Conservation (phyloP, 2,329 filamentous ascomycete genomes). For the Ophiocordyceps camponoti-leonardi region DNA sequence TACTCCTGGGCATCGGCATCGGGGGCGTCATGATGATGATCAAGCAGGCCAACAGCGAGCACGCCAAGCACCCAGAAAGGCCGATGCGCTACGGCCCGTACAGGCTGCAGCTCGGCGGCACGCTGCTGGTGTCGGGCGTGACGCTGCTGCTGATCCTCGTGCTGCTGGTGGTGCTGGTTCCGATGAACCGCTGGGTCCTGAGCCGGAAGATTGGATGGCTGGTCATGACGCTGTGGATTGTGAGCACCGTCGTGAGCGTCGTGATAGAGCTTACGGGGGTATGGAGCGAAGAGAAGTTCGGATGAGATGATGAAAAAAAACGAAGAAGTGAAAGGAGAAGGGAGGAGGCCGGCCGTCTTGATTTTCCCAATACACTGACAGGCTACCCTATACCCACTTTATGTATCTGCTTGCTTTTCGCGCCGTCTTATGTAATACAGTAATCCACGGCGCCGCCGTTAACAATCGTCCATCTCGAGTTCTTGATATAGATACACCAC, state of each 20-base stretch:
- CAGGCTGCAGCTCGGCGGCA: slow-evolving; percentile 66
- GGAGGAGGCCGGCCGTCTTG: too few relatives aligned
- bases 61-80: slow-evolving; percentile 48
- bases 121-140: slow-evolving; percentile 70
- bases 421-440: too few relatives aligned
- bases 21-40: slow-evolving; percentile 80
- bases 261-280: slow-evolving; percentile 54
- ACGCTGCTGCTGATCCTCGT: slow-evolving; percentile 68
- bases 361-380: background rate
- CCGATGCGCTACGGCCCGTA: slow-evolving; percentile 59
- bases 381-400: too few relatives aligned
- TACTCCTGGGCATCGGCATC: slow-evolving; percentile 84
- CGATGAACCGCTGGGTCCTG: slow-evolving; percentile 74
- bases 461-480: too few relatives aligned
- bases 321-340: background rate
- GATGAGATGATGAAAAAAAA: background rate
- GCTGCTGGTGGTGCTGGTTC: slow-evolving; percentile 63
- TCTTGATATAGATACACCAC: too few relatives aligned
- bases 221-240: slow-evolving; percentile 61
- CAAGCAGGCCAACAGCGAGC: slow-evolving; percentile 44
- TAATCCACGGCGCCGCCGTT: too few relatives aligned
- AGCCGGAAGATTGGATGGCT: slow-evolving; percentile 66
- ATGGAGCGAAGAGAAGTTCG: slow-evolving; percentile 15
- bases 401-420: too few relatives aligned
- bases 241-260: slow-evolving; percentile 70